phyloP scores from a whole-genome alignment of 2,329 filamentous ascomycete genomes.

The Coleophoma eucalyptorum region DNA sequence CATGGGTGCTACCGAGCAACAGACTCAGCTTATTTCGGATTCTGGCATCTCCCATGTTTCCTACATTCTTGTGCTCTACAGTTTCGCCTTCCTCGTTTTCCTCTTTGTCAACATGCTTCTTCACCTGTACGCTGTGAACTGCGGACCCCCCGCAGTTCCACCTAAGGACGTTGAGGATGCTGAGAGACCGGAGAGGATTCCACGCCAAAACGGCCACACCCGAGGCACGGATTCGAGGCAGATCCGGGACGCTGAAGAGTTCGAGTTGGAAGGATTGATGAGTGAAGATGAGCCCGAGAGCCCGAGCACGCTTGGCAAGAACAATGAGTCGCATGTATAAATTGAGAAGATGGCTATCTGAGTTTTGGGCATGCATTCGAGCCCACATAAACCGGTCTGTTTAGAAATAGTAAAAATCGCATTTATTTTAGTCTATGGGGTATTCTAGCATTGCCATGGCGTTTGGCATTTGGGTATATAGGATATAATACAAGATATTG shows the following conservation, averaged over 20 bases:
- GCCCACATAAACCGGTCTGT: no score
- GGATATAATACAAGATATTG: neutral
- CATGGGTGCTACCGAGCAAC: constrained; percentile 96
- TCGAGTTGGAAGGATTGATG: constrained; percentile 86
- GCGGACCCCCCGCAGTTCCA: constrained; percentile 34
- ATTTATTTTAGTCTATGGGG: neutral
- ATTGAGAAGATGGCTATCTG: neutral
- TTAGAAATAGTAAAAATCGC: no score
- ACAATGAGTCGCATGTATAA: constrained; percentile 28
- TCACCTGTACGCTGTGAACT: constrained; percentile 68
- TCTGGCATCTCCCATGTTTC: constrained; percentile 83
- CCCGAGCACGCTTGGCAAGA: constrained; percentile 44
- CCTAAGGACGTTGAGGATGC: constrained; percentile 27
- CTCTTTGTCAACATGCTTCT: constrained; percentile 87
- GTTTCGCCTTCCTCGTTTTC: constrained; percentile 84
- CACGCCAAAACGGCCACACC: constrained; percentile 28
- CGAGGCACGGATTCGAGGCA: constrained; percentile 46
- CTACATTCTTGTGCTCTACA: constrained; percentile 89
- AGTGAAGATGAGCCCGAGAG: constrained; percentile 73
- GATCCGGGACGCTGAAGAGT: constrained; percentile 81
- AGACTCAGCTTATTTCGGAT: constrained; percentile 74
- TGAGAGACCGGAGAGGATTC: constrained; percentile 15
- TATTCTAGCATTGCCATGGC: neutral
- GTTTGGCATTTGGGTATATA: neutral
- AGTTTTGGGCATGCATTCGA: no score